A percentile compares a stretch with the other conserved stretches of the same genome.
Conservation (phyloP, 345 rosid species). For the Acer yangbiense region DNA sequence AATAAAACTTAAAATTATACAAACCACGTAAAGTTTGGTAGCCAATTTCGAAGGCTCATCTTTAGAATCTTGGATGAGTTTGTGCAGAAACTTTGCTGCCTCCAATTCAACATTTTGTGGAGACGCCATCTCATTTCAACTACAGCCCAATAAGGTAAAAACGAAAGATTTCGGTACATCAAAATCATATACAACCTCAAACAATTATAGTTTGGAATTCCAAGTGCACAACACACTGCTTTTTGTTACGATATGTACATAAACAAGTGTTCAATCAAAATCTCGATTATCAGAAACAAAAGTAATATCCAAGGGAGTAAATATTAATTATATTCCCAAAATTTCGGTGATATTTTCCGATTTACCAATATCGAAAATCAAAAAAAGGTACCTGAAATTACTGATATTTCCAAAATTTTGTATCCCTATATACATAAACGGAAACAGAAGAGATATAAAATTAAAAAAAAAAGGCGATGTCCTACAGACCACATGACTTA, state of each 20-base stretch:
- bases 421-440: background rate
- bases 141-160: slow-evolving; percentile 11
- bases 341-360: too few species aligned
- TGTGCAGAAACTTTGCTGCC: slow-evolving; percentile 98
- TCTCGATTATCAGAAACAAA: background rate
- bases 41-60: slow-evolving; percentile 97
- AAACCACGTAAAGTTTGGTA: slow-evolving; percentile 88
- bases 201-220: background rate
- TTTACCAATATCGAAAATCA: too few species aligned
- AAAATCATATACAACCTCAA: background rate
- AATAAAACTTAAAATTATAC: slow-evolving; percentile 25
- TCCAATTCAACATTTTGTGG: slow-evolving; percentile 91
- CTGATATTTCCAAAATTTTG: too few species aligned
- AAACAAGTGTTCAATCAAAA: background rate
- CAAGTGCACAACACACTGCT: background rate
- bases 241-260: background rate
- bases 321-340: too few species aligned
- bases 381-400: background rate
- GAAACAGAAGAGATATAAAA: background rate
- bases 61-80: slow-evolving; percentile 94
- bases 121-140: slow-evolving; percentile 58
- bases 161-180: background rate
- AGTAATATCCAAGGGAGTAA: too few species aligned
- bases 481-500: background rate
- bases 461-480: too few species aligned